Evolutionary conservation across 768 basidiomycete species (phyloP), one percentile per base, ranked within the genome.

Genomic region (Tylopilus plumbeoviolaceoides): DNA sequence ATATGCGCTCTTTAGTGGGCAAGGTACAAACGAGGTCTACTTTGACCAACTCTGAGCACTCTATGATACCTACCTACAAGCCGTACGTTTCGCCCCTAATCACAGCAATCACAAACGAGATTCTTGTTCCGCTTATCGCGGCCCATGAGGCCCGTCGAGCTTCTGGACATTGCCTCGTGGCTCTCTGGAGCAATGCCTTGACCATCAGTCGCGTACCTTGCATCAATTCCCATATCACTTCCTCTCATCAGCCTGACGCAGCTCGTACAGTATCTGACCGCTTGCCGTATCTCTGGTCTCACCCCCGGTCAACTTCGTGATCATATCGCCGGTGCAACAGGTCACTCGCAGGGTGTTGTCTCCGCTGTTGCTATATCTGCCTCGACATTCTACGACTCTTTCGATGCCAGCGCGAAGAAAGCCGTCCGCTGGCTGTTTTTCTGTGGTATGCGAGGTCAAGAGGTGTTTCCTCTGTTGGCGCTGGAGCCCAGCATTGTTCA

Each of bases 1-100:
- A 62, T 98, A 89, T 72, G 95, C 92, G 47, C 76, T 99, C 38
- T 99, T 99, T 66, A 95, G 95, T 47, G 97, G 97, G 14, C 97
- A 99, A 72, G 97, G 97, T 53, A 91, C 89, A 54, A 98, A 98
- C 71, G 97, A 98, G 66, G 89, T 95, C 54, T 99, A 98, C 75
- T 93, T 98, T 69, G 91, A 95, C 68, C 97, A 98, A 70, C 80
- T 99, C 18, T 90, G 95, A 73, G 74, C 78, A 46, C 84, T 98
- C 47, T 94, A 90, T 72, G 88, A 97, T 72, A 89, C 83, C 55
- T n/a, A n/a, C n/a, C n/a, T 98, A 99, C 78, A 82, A 77, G 57
- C 87, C 94, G 11, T 95, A 92, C 65, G 84, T 98, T 58, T 74
- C 78, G 15, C 70, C 85, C 17, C 85, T 93, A 76, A 70, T 97